These are phyloP conservation scores for Fraxinus baroniana DNA, from an alignment of 305 asterid genomes.

Conservation along the genomic window DNA sequence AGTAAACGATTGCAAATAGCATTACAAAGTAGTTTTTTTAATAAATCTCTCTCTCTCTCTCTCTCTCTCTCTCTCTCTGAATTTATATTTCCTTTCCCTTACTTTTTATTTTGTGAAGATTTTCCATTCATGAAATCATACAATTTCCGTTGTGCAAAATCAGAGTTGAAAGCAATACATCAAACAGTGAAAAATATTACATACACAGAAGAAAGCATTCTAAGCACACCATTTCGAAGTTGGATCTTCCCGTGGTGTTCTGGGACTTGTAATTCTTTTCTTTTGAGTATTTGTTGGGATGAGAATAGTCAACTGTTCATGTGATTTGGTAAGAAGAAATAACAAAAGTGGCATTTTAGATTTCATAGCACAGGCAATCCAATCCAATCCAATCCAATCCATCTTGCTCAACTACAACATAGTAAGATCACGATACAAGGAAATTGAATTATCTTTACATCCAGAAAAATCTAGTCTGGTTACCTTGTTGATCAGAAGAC, in stretches of 20 bases:
- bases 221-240: neutral
- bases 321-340: neutral
- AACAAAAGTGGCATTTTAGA: neutral
- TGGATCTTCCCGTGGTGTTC: neutral
- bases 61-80: no score
- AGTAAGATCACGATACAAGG: slow-evolving; percentile 24
- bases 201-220: neutral
- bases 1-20: neutral
- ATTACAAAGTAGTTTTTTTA: neutral
- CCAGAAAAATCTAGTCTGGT: slow-evolving; percentile 20
- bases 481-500: slow-evolving; percentile 33
- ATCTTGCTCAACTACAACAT: slow-evolving; percentile 30
- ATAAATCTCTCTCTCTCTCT: no score
- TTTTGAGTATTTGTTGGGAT: neutral
- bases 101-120: neutral
- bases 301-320: neutral
- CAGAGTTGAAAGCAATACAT: neutral
- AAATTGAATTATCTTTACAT: slow-evolving; percentile 17
- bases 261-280: neutral
- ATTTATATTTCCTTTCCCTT: neutral
- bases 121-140: neutral
- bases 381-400: neutral
- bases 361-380: neutral
- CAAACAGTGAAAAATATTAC: neutral
- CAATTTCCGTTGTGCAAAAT: neutral